Conservation (phyloP, 345 rosid species). For the Brassica cretica region DNA sequence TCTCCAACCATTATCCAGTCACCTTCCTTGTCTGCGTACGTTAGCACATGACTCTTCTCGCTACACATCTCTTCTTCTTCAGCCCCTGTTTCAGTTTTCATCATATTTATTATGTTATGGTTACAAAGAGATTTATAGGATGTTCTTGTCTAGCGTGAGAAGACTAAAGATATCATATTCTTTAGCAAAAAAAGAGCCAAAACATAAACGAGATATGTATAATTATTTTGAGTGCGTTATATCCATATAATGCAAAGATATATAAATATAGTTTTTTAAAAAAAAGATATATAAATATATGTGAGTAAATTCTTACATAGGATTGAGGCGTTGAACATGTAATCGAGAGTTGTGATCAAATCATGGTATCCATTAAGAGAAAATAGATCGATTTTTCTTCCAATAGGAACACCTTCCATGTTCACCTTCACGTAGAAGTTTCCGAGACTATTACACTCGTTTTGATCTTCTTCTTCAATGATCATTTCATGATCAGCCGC, state of each 20-base stretch:
- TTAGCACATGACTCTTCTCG: conserved; percentile 43
- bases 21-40: conserved; percentile 45
- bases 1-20: conserved; percentile 49
- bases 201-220: background rate
- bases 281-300: background rate
- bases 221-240: background rate
- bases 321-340: conserved; percentile 86
- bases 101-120: background rate
- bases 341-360: conserved; percentile 70
- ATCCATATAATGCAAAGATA: conserved; percentile 8
- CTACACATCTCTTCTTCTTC: conserved; percentile 45
- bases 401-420: conserved; percentile 97
- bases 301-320: conserved; percentile 53
- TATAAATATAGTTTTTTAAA: background rate
- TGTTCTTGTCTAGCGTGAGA: too few species aligned
- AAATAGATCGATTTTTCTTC: conserved; percentile 78
- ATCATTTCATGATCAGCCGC: conserved; percentile 29
- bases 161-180: background rate
- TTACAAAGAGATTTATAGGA: background rate
- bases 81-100: conserved; percentile 35
- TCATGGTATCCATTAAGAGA: conserved; percentile 77
- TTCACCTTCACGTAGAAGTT: conserved; percentile 90
- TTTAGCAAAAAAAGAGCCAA: background rate
- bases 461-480: conserved; percentile 53
- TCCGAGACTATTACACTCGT: conserved; percentile 65